These are phyloP conservation scores for Decorospora gaudefroyi DNA, from an alignment of 2,329 filamentous ascomycete species.

Conservation along the genomic window DNA sequence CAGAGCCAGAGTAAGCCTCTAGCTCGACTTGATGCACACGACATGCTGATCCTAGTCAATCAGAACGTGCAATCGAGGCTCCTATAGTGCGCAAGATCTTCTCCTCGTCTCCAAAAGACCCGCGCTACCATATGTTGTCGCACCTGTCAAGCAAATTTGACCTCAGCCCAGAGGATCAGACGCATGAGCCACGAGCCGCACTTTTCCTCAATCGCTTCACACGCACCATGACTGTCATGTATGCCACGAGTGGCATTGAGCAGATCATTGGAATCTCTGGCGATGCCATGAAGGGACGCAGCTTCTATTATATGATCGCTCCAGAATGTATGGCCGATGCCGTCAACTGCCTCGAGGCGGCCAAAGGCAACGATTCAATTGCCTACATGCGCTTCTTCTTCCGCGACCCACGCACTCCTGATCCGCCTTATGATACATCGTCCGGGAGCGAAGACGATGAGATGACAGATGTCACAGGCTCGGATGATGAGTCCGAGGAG, in stretches of 20 bases:
- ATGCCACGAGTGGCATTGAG: slow-evolving; percentile 75
- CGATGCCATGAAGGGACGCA: slow-evolving; percentile 71
- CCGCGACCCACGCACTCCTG: slow-evolving; percentile 68
- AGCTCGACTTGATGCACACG: background rate
- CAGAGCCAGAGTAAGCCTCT: slow-evolving; percentile 72
- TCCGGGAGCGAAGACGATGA: slow-evolving; percentile 57
- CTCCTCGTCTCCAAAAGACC: slow-evolving; percentile 78
- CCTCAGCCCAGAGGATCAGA: slow-evolving; percentile 57
- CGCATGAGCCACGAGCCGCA: slow-evolving; percentile 79
- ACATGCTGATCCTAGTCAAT: slow-evolving; percentile 13
- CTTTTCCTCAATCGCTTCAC: slow-evolving; percentile 87
- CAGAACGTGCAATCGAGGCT: slow-evolving; percentile 76
- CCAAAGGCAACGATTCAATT: slow-evolving; percentile 89
- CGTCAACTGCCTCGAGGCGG: slow-evolving; percentile 77
- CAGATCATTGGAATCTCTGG: slow-evolving; percentile 75
- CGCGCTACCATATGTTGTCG: slow-evolving; percentile 86
- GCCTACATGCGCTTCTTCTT: slow-evolving; percentile 88
- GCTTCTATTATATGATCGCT: slow-evolving; percentile 86
- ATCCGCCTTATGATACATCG: slow-evolving; percentile 37
- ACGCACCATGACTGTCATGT: slow-evolving; percentile 81
- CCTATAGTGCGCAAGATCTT: slow-evolving; percentile 79
- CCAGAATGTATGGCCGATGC: slow-evolving; percentile 77
- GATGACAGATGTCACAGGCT: slow-evolving; percentile 56
- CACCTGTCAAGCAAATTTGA: slow-evolving; percentile 80
- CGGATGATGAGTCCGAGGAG: slow-evolving; percentile 55